Base-by-base conservation (phyloP, 345 rosid genomes). In the Camelina hispida region DNA sequence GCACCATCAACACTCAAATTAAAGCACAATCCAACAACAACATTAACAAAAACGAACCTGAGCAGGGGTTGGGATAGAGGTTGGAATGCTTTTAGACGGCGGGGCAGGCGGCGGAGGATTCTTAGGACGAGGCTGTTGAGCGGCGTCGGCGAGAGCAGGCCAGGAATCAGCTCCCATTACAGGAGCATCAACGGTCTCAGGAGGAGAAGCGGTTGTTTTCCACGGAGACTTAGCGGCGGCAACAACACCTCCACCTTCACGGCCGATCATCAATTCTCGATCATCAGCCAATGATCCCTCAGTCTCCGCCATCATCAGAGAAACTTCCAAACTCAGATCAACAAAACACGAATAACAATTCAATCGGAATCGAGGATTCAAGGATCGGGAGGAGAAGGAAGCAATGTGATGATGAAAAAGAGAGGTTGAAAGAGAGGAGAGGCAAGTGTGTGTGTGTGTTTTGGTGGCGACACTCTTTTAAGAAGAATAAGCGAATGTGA, bases 141-240 rank as follows among this genome's bases (percentile, higher is more conserved):
- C 67, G 3, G 68, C 87, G 52, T 87, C 91, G 40, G 85, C 81
- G 22, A 94, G 95, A 3, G 97, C 91, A 16, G 97, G 98, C 98
- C 98, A 91, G 10, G 93, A 82, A 60, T 89, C 88, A 50, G 88
- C 84, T 6, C 91, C 87, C 89, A 88, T 87, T 43, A 87, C 93
- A 2, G 90, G 81, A 75, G 88, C 87, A 48, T 84, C 98, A 15
- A 66, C 83, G 17, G 61, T 75, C 17, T 69, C 74, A 1, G 67
- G 58, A 16, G 68, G 68, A 55, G 84, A 68, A 40, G 75, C 76
- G 14, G 91, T 85, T 12, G 88, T 86, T 78, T 89, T 91, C 98
- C 96, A 94, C 0, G 96, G 95, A 14, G 95, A 91, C 89, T 83
- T 87, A 10, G 84, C 30, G 30, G 25, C 25, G 3, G 5, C 30